Conservation (phyloP, 371 early-diverging fungal genomes). For the Chytridium lagenaria region DNA sequence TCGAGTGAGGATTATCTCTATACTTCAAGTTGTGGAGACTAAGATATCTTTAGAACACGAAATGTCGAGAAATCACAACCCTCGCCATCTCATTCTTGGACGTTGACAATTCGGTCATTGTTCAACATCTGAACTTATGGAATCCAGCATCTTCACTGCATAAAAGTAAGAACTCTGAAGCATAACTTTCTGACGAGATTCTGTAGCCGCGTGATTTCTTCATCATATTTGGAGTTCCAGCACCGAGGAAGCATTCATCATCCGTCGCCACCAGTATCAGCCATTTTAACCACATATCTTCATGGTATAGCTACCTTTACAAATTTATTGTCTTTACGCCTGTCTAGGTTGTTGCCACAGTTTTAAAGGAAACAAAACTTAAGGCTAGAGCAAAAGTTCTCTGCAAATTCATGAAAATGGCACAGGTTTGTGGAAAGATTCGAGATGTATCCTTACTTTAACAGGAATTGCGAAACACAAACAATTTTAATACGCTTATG, state of each 20-base stretch:
- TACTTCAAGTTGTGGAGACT: too few relatives aligned
- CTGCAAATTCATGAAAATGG: conserved; percentile 55
- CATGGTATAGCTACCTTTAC: conserved; percentile 37
- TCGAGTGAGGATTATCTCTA: too few relatives aligned
- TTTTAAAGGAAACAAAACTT: conserved; percentile 45
- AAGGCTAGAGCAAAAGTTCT: conserved; percentile 48
- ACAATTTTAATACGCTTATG: conserved; percentile 56
- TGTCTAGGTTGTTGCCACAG: conserved; percentile 44
- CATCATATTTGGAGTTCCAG: conserved; percentile 49
- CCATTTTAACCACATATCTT: conserved; percentile 54
- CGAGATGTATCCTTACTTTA: not conserved
- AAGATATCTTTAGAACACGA: too few relatives aligned
- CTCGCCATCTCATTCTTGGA: not conserved
- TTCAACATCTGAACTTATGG: conserved; percentile 11
- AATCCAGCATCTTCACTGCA: conserved; percentile 2
- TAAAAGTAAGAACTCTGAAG: not conserved
- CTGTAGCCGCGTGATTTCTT: conserved; percentile 46
- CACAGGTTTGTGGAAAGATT: conserved; percentile 31
- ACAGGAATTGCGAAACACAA: conserved; percentile 39
- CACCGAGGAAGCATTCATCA: conserved; percentile 37
- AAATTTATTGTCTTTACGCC: not conserved
- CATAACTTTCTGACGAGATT: not conserved
- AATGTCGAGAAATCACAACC: too few relatives aligned
- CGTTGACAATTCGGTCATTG: conserved; percentile 6
- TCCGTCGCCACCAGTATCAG: conserved; percentile 43